Percentiles rank a stretch among this genome's conserved stretches.
These are phyloP conservation scores for Aurifilum marmelostoma DNA, from an alignment of 2,329 filamentous ascomycete species.

Conservation along the genomic window DNA sequence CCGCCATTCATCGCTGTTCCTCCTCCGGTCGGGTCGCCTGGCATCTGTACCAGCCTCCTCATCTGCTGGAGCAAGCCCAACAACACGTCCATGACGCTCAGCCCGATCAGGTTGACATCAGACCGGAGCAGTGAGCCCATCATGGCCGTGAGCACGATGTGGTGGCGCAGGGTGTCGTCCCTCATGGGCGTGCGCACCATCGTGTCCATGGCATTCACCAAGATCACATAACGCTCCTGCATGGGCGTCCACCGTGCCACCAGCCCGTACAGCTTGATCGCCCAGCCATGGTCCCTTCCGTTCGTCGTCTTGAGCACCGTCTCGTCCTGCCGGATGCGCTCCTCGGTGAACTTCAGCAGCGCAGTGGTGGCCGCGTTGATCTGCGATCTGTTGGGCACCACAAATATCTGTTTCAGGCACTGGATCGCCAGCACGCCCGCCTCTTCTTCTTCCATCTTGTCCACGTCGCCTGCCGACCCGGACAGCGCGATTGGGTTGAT, in stretches of 20 bases:
- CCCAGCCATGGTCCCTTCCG: conserved; percentile 68
- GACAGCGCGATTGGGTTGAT: conserved; percentile 74
- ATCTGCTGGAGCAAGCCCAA: conserved; percentile 84
- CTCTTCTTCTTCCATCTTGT: conserved; percentile 87
- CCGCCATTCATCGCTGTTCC: conserved; percentile 31
- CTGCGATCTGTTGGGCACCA: conserved; percentile 79
- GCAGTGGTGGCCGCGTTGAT: conserved; percentile 76
- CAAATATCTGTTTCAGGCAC: conserved; percentile 84
- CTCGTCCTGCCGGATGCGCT: conserved; percentile 57
- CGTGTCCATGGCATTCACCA: conserved; percentile 79
- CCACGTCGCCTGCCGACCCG: conserved; percentile 82
- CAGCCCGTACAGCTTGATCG: conserved; percentile 78
- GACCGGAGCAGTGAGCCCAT: conserved; percentile 83
- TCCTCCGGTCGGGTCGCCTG: conserved; percentile 42
- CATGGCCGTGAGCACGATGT: conserved; percentile 76
- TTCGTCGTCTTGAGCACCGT: conserved; percentile 53
- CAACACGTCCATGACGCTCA: conserved; percentile 95
- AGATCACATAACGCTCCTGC: conserved; percentile 89
- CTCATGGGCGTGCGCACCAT: conserved; percentile 69
- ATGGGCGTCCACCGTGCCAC: conserved; percentile 88
- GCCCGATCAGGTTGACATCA: conserved; percentile 88
- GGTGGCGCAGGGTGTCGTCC: conserved; percentile 72
- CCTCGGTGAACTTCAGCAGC: conserved; percentile 74
- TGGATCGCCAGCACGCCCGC: conserved; percentile 82
- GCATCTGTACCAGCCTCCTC: conserved; percentile 73